These are phyloP conservation scores for Rosa multiflora DNA, from an alignment of 306 rosid species.

Conservation along the genomic window DNA sequence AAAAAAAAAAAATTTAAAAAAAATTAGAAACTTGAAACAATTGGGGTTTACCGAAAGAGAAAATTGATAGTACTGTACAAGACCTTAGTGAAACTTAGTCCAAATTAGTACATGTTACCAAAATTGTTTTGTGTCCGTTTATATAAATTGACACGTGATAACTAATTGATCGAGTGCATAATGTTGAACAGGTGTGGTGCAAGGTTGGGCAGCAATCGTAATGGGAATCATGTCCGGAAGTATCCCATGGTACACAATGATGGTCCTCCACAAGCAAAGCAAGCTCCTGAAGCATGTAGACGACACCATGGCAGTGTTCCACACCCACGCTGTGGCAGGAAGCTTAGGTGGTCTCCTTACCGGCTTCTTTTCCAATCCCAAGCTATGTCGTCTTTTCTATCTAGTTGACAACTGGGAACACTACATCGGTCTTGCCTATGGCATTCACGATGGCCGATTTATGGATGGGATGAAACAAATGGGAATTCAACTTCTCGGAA, in stretches of 20 bases:
- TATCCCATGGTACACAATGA: constrained; percentile 63
- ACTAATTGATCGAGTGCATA: background rate
- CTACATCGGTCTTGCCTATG: constrained; percentile 35
- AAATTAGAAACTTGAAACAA: no score
- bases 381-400: constrained; percentile 20
- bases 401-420: background rate
- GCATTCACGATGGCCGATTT: background rate
- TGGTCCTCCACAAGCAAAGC: constrained; percentile 46
- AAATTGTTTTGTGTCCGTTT: no score
- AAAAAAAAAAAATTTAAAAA: no score
- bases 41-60: no score
- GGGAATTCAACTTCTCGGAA: constrained; percentile 46
- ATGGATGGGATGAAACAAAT: constrained; percentile 37
- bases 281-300: constrained; percentile 36
- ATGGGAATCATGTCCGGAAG: constrained; percentile 48
- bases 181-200: constrained; percentile 45
- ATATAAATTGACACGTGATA: no score
- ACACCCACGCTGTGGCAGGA: constrained; percentile 37
- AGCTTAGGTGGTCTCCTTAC: constrained; percentile 49
- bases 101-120: background rate
- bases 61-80: no score
- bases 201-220: constrained; percentile 54
- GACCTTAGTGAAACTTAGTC: background rate
- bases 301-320: constrained; percentile 33
- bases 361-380: constrained; percentile 44